Conservation (phyloP, 495 filamentous ascomycete species). For the Aspergillus bridgeri region DNA sequence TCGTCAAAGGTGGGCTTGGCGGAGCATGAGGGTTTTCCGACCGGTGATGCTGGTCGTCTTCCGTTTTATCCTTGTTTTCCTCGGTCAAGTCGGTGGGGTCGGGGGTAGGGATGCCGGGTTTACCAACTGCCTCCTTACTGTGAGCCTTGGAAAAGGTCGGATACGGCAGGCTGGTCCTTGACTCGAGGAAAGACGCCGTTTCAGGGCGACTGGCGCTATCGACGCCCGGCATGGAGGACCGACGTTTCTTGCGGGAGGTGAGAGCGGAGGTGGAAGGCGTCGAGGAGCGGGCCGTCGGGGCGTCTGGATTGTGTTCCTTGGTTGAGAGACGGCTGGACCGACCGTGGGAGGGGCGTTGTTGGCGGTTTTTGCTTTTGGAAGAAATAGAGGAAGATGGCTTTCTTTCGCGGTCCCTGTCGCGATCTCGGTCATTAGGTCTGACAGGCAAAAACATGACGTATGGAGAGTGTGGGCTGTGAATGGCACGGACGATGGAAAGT, state of each 20-base stretch:
- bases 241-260: conserved; percentile 33
- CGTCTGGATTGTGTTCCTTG: conserved; percentile 44
- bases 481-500: conserved; percentile 27
- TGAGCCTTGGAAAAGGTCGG: conserved; percentile 85
- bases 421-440: conserved; percentile 42
- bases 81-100: conserved; percentile 73
- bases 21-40: conserved; percentile 43
- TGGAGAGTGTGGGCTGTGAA: conserved; percentile 21
- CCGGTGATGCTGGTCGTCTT: conserved; percentile 24
- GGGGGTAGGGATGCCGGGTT: conserved; percentile 69
- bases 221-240: conserved; percentile 50
- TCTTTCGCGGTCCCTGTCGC: conserved; percentile 29
- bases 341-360: conserved; percentile 38
- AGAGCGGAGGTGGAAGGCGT: conserved; percentile 33
- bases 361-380: conserved; percentile 32
- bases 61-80: conserved; percentile 36
- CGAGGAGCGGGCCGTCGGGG: conserved; percentile 35
- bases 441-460: conserved; percentile 43
- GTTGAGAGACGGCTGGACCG: conserved; percentile 41
- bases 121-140: conserved; percentile 76
- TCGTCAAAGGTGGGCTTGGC: conserved; percentile 63
- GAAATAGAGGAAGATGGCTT: conserved; percentile 26
- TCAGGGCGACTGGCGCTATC: conserved; percentile 36
- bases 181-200: conserved; percentile 46
- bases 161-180: conserved; percentile 68